Evolutionary conservation across 768 basidiomycete species (phyloP), one percentile per base, ranked within the genome.

Genomic region (Termitomyces sp.): DNA sequence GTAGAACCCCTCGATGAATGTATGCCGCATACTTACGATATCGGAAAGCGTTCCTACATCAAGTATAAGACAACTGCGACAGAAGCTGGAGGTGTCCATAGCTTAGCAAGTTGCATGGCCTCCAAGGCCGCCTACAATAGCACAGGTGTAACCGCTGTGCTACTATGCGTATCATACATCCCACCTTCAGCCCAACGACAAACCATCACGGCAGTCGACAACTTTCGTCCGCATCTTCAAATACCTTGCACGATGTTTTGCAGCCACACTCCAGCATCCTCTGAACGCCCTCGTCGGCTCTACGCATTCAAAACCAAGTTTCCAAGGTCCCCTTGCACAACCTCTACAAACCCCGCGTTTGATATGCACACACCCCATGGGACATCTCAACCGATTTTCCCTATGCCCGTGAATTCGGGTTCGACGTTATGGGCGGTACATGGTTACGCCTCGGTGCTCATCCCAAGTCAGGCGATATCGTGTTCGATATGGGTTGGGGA

Each of bases 401-500:
- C n/a, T 83, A 84, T 72, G 85, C 87, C 1, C 84, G 88, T n/a
- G 73, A 72, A 20, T 74, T 90, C 37, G 79, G 83, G 59, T 91
- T 86, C 69, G 84, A 89, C 59, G 88, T 90, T 14, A 76, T 80
- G 46, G 86, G 90, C 68, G 89, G 89, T 8, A 91, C 89, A 40
- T 91, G 88, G 88, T 73, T 91, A 57, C 80, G 88, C 11, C 80
- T 91, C 36, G 89, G 90, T 67, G 88, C 89, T 1, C 84, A 88
- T 63, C 86, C 87, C n/a, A 73, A 75, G 57, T 80, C 82, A 2
- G 88, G 89, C 12, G 89, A 91, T 64, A 81, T 91, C 49, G 79
- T 89, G 7, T 91, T 89, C 59, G 89, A 89, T 69, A 88, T 91
- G 82, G 82, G 72, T 86, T 7, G 89, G 89, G 3, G 88, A 91